Evolutionary conservation across 257 asterid genomes (phyloP), one percentile per base, ranked within the genome.

Genomic region (Jacaranda copaia): DNA sequence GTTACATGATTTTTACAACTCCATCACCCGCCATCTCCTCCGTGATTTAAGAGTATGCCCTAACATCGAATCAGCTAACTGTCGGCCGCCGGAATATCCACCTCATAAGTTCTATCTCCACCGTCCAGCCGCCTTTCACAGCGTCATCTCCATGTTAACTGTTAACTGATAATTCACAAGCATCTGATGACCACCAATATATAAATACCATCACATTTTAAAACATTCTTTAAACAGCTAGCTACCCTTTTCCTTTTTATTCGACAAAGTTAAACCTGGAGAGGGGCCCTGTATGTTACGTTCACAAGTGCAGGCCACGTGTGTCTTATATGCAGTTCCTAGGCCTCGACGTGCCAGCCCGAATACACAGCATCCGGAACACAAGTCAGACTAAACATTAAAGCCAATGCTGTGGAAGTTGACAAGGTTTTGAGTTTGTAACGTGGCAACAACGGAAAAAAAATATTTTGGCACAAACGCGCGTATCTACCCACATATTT

Each of bases 71-170:
- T 89, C 87, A 45, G 83, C 89, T 78, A 87, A 53, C 87, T 91
- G 19, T 79, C n/a, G n/a, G n/a, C 89, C 68, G 63, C 76, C 19
- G 92, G 94, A 15, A 90, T 45, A 86, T 90, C 92, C 73, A 85
- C 93, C 39, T 77, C 90, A 36, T 84, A 90, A 5, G 93, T 55
- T 88, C 87, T 69, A 84, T 69, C 80, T 78, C 88, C 86, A 86
- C 84, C 45, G 93, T 88, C 70, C 76, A 64, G 10, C 75, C 75
- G 39, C 61, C 81, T 13, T 4, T 1, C 38, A 63, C 78, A 0
- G 38, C 79, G 46, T 16, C 76, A 0, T 39, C 80, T 20, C 72
- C 82, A 36, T 81, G 88, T 64, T 85, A 52, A 64, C 75, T 5
- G 86, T 81, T 3, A 92, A 88, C 78, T 32, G 70, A 36, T 85